Base-by-base conservation (phyloP, 306 rosid species). In the Luffa aegyptiaca region DNA sequence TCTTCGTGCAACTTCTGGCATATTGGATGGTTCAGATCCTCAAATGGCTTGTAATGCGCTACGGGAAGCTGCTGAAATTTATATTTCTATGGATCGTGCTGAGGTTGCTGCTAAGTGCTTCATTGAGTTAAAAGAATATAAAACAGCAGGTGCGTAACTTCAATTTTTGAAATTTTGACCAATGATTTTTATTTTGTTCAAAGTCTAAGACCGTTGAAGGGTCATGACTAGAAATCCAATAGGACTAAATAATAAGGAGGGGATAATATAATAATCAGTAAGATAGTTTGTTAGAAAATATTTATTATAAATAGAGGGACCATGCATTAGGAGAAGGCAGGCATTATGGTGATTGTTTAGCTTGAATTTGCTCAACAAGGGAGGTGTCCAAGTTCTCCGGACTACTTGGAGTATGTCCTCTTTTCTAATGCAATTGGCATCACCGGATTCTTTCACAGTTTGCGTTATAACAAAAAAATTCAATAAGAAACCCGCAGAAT, bases 11-110 rank as follows among this genome's bases (percentile, higher is more conserved):
- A 81, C 31, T 26, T 90, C 94, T 41, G 84, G 80, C 36, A 79
- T 69, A 14, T 81, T 89, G 86, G 85, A 49, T 31, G 82, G 53
- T 78, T 72, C 84, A 56, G 83, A 86, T 78, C 84, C 86, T 3
- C 86, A 84, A 61, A 87, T 74, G 81, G 87, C 96, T 63, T 82
- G 82, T 45, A 87, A 86, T 48, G 63, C 36, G 8, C 89, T 91
- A 68, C 85, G 88, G 79, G 89, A 91, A 84, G 97, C 97, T 83
- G 96, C 93, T 53, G 90, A 89, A 62, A 89, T 89, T 68, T 93
- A 86, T 75, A 90, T 88, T 78, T 83, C 88, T 46, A 86, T 89
- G 14, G 92, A 88, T 77, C 89, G 81, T 88, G 82, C 80, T 13
- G 90, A 90, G 68, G 72, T 65, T 81, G 93, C 97, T 61, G 92